These are phyloP conservation scores for Lepidium didymum DNA, from an alignment of 345 rosid species.

Conservation along the genomic window DNA sequence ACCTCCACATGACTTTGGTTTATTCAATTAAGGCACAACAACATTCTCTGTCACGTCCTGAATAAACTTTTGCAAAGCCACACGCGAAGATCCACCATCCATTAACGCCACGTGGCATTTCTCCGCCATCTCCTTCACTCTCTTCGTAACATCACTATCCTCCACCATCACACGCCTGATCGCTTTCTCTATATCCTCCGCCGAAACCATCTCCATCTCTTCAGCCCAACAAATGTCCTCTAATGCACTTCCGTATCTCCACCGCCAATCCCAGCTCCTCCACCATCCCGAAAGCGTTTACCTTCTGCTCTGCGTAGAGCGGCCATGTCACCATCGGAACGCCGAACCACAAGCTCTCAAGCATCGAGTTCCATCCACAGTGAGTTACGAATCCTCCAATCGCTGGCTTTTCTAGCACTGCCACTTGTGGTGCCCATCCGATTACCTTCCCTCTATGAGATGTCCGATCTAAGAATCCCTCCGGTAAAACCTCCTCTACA, in stretches of 20 bases:
- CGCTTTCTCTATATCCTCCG: conserved; percentile 41
- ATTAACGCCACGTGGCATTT: conserved; percentile 27
- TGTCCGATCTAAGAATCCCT: conserved; percentile 42
- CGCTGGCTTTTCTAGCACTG: conserved; percentile 37
- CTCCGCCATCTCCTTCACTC: conserved; percentile 26
- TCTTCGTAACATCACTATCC: conserved; percentile 24
- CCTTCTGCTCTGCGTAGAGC: conserved; percentile 41
- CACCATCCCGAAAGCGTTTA: conserved; percentile 48
- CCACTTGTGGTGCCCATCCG: conserved; percentile 62
- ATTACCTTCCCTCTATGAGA: conserved; percentile 30
- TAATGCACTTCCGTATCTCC: conserved; percentile 30
- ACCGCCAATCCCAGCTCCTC: conserved; percentile 38
- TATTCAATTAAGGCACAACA: neutral
- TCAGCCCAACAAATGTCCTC: neutral
- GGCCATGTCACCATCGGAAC: conserved; percentile 58
- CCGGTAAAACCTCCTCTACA: conserved; percentile 27
- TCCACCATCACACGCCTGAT: conserved; percentile 30
- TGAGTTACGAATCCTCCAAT: conserved; percentile 52
- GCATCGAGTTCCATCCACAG: conserved; percentile 64
- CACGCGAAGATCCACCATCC: conserved; percentile 38
- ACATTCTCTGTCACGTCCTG: conserved; percentile 13
- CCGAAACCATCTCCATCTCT: conserved; percentile 14
- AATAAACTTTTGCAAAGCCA: conserved; percentile 28
- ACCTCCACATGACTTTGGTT: neutral
- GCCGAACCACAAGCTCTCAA: conserved; percentile 54